A percentile compares a stretch with the other conserved stretches of the same genome.
Evolutionary conservation across 257 asterid genomes (phyloP).

Genomic region (Solanum stenotomum): DNA sequence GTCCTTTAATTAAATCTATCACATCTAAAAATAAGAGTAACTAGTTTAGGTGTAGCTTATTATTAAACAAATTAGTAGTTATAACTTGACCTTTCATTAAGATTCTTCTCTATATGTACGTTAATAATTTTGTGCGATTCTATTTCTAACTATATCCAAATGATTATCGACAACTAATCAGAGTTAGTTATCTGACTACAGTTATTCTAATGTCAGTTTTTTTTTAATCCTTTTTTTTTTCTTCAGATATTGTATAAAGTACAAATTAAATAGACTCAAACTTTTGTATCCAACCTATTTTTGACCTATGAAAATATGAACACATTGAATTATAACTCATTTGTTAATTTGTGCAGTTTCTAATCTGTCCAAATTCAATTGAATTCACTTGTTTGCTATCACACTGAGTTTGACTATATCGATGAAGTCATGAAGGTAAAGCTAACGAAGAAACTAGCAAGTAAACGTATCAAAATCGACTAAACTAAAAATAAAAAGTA

Average conservation of each 20-base stretch:
- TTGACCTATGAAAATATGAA: no score
- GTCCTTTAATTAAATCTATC: background rate
- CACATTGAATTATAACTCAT: fast-evolving
- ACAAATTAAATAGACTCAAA: no score
- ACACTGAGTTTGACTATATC: background rate
- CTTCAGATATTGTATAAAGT: no score
- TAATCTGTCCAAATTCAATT: background rate
- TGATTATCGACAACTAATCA: no score
- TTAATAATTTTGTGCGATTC: background rate
- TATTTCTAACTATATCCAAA: background rate
- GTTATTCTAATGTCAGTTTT: background rate
- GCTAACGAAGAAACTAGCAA: background rate
- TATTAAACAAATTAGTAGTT: background rate
- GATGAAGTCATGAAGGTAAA: background rate
- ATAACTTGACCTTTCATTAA: background rate
- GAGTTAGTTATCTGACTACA: background rate
- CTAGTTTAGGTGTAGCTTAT: background rate
- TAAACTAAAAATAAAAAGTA: background rate
- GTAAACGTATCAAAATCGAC: background rate
- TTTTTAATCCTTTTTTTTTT: no score
- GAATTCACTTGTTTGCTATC: background rate
- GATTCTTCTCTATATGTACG: background rate
- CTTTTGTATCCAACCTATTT: no score
- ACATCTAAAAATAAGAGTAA: background rate
- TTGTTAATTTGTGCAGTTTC: fast-evolving